Evolutionary conservation across 768 basidiomycete genomes (phyloP).

Genomic region (Macrolepiota dolichaula): DNA sequence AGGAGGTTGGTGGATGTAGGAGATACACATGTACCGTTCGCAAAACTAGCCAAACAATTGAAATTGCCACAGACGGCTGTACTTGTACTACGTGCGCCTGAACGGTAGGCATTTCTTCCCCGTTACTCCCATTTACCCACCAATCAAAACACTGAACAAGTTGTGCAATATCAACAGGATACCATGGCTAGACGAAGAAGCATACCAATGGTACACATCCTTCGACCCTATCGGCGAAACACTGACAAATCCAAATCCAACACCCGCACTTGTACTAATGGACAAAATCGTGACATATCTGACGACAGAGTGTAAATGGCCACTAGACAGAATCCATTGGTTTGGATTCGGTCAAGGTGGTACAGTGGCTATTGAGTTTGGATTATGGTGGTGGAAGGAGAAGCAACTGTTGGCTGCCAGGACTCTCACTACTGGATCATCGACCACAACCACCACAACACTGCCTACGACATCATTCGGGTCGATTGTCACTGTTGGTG

Average conservation of each 20-base stretch:
- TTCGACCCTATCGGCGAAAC: conserved; percentile 79
- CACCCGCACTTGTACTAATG: conserved; percentile 57
- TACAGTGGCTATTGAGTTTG: conserved; percentile 67
- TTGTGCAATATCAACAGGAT: conserved; percentile 49
- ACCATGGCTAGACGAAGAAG: conserved; percentile 73
- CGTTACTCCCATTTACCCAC: neutral
- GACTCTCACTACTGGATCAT: conserved; percentile 5
- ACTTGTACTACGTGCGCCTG: conserved; percentile 76
- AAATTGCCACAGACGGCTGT: conserved; percentile 89
- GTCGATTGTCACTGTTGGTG: conserved; percentile 66
- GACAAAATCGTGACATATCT: conserved; percentile 53
- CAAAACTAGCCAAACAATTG: conserved; percentile 64
- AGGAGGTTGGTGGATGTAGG: conserved; percentile 41
- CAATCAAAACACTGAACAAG: neutral
- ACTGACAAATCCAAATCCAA: conserved; percentile 70
- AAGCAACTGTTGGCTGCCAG: conserved; percentile 20
- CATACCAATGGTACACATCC: conserved; percentile 85
- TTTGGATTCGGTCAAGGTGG: conserved; percentile 92
- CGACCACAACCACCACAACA: conserved; percentile 8
- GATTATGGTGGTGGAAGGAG: conserved; percentile 52
- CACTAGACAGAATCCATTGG: conserved; percentile 66
- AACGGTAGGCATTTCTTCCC: conserved; percentile 48
- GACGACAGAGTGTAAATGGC: conserved; percentile 60
- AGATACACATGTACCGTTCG: conserved; percentile 78
- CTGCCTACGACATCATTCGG: conserved; percentile 40